Base-by-base conservation (phyloP, 176 grass and related monocot species). In the Puccinellia tenuiflora region DNA sequence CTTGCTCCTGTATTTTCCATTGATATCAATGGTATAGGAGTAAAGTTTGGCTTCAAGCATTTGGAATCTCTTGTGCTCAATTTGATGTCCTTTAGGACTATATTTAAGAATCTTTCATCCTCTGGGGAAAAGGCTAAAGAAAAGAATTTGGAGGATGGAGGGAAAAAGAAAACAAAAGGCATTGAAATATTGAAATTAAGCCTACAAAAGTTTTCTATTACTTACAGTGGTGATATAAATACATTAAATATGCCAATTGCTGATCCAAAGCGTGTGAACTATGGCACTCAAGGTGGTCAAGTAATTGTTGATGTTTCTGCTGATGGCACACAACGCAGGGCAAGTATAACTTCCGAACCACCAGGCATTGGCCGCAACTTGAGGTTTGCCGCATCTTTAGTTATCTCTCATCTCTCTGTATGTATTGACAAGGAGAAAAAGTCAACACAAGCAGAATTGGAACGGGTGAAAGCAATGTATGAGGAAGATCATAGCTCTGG, bases 221-320 rank as follows among this genome's bases (percentile, higher is more conserved):
- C 72, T 56, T 99, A 99, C 81, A 85, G 87, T 87, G 89, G 91
- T 87, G 96, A 96, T 61, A 73, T 79, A 55, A 87, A 71, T 82
- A 84, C 90, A 88, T 70, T 93, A 86, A 92, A 94, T 78, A 93
- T 94, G 79, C 66, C 89, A 85, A 84, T 99, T 79, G 89, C 89
- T 38, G 96, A 99, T 83, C 96, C 96, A 57, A 99, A 99, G 78
- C 92, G 93, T 39, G 96, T 99, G 22, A 99, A 99, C 87, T 99
- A 93, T 87, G 96, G 96, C 75, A 93, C 96, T 85, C 96, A 96
- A 87, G 93, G 96, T 60, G 89, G 93, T 40, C 79, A 92, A 88
- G 91, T 90, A 83, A 80, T 89, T 90, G 89, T 96, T 78, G 93
- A 84, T 43, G 56, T 93, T 52, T 99, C 96, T 93, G 85, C 93